phyloP scores from a whole-genome alignment of 2,329 filamentous ascomycete species.

The Diaporthe helianthi region DNA sequence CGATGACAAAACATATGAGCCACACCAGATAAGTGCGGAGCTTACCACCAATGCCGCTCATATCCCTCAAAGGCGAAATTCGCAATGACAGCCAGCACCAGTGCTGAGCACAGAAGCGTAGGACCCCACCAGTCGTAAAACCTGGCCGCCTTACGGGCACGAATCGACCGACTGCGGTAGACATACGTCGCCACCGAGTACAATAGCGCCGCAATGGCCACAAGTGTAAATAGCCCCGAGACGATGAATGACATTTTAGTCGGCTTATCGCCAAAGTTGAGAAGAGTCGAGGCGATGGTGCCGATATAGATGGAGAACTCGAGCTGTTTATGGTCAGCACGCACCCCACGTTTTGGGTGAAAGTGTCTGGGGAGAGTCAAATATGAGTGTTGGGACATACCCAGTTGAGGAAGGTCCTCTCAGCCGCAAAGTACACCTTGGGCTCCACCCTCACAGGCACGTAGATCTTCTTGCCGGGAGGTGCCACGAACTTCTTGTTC shows the following conservation, averaged over 20 bases:
- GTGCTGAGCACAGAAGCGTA: constrained; percentile 73
- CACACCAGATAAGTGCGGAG: neutral
- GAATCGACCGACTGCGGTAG: constrained; percentile 86
- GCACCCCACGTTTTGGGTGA: constrained; percentile 6
- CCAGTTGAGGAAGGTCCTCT: constrained; percentile 96
- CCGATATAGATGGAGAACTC: constrained; percentile 96
- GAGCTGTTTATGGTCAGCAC: constrained; percentile 60
- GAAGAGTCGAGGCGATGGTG: constrained; percentile 81
- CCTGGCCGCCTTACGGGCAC: constrained; percentile 80
- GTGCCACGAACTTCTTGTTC: constrained; percentile 71
- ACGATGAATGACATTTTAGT: constrained; percentile 68
- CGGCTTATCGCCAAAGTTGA: constrained; percentile 76
- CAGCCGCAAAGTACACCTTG: constrained; percentile 96
- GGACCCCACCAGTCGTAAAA: constrained; percentile 94
- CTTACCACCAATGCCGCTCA: constrained; percentile 62
- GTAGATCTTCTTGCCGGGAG: constrained; percentile 89
- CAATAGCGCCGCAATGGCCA: constrained; percentile 78
- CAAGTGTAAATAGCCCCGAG: constrained; percentile 79
- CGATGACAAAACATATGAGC: neutral
- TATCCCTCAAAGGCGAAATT: constrained; percentile 84
- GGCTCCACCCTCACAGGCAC: constrained; percentile 95
- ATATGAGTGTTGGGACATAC: constrained; percentile 53
- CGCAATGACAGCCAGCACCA: constrained; percentile 76
- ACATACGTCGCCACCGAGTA: constrained; percentile 88
- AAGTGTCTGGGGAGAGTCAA: neutral